Percentiles rank a stretch among this genome's conserved stretches.
These are phyloP conservation scores for Neotropicomus parvogracilis DNA, from an alignment of 1,284 basidiomycete genomes.

Conservation along the genomic window DNA sequence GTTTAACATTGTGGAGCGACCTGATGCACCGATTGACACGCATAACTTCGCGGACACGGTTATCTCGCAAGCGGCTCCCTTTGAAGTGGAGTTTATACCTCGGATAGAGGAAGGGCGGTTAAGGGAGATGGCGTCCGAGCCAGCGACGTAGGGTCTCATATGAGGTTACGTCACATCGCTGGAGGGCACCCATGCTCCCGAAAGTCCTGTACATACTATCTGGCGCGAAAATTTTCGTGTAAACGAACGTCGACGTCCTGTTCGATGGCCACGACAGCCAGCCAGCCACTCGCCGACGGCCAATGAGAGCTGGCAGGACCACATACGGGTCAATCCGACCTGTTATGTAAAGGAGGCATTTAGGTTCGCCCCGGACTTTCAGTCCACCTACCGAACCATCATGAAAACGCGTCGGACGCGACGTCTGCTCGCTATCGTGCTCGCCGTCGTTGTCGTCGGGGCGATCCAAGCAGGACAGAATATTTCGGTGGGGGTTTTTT, in stretches of 20 bases:
- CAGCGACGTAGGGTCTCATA: too few species aligned
- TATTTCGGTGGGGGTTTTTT: conserved; percentile 1
- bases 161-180: neutral
- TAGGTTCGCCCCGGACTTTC: neutral
- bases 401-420: too few species aligned
- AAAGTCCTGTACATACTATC: neutral
- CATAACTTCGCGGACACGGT: conserved; percentile 8
- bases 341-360: neutral
- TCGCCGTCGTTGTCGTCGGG: too few species aligned
- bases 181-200: too few species aligned
- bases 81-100: conserved; percentile 17
- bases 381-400: too few species aligned
- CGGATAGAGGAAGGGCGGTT: conserved; percentile 10
- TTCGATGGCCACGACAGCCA: neutral
- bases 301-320: too few species aligned
- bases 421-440: too few species aligned
- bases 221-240: neutral
- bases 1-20: conserved; percentile 17
- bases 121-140: conserved; percentile 10
- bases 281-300: too few species aligned
- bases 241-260: neutral
- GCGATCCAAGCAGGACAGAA: neutral
- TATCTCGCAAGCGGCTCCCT: conserved; percentile 10
- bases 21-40: conserved; percentile 15
- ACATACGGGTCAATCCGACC: too few species aligned